Evolutionary conservation across 305 asterid species (phyloP).

Genomic region (Solanum hybrid): DNA sequence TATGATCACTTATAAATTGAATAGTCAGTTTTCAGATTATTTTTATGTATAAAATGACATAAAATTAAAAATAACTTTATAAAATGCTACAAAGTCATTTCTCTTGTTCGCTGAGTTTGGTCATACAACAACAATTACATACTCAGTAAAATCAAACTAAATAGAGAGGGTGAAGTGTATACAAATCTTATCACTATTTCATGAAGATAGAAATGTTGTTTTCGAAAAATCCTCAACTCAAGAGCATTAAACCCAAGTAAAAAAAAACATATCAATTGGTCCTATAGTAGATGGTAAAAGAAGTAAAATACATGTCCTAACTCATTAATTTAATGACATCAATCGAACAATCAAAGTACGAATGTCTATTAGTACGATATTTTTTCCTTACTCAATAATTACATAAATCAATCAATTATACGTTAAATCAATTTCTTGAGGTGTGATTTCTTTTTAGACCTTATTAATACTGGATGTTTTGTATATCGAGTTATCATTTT

Average conservation of each 20-base stretch:
- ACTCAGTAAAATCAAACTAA: not conserved
- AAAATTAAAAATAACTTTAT: not conserved
- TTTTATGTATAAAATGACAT: not conserved
- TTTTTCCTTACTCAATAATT: not conserved
- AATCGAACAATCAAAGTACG: not conserved
- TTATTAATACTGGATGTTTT: fast-evolving
- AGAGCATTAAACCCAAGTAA: not conserved
- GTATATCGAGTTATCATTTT: not conserved
- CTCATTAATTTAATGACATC: not conserved
- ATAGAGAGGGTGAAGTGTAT: too few species aligned
- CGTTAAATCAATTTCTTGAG: not conserved
- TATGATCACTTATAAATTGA: not conserved
- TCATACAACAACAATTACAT: not conserved
- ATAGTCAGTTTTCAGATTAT: not conserved
- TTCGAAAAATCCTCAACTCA: not conserved
- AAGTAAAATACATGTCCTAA: not conserved
- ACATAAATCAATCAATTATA: not conserved
- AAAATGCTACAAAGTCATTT: not conserved
- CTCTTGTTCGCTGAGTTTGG: not conserved
- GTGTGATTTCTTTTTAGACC: not conserved
- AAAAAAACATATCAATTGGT: not conserved
- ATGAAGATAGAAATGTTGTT: not conserved
- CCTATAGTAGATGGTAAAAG: not conserved
- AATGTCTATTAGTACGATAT: fast-evolving
- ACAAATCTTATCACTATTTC: too few species aligned